A percentile compares a stretch with the other conserved stretches of the same genome.
These are phyloP conservation scores for Amanita exitialis DNA, from an alignment of 768 basidiomycete genomes.

Conservation along the genomic window DNA sequence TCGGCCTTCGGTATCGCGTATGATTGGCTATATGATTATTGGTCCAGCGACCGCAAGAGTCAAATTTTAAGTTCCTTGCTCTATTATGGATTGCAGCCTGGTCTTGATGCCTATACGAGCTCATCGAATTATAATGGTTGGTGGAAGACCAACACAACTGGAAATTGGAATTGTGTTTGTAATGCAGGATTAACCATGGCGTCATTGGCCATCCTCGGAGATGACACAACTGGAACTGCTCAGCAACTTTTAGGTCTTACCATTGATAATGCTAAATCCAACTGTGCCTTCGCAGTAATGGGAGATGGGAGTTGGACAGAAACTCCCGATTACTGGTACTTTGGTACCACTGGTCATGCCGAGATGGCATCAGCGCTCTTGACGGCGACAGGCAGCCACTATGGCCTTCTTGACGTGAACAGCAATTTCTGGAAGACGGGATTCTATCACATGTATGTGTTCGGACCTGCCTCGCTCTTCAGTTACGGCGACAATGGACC, in stretches of 20 bases:
- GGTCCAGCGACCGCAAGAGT: conserved; percentile 62
- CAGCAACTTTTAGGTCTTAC: conserved; percentile 55
- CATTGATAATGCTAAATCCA: conserved; percentile 61
- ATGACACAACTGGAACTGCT: conserved; percentile 71
- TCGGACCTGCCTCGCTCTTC: conserved; percentile 80
- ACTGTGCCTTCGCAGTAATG: conserved; percentile 57
- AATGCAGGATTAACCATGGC: conserved; percentile 86
- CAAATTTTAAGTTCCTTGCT: conserved; percentile 66
- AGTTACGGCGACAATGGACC: conserved; percentile 81
- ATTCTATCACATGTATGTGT: conserved; percentile 82
- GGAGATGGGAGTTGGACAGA: conserved; percentile 89
- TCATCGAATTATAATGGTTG: conserved; percentile 41
- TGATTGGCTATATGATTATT: conserved; percentile 90
- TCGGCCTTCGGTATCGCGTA: conserved; percentile 89
- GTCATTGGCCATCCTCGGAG: conserved; percentile 81
- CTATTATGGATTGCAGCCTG: conserved; percentile 65
- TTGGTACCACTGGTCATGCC: conserved; percentile 84
- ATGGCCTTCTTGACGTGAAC: conserved; percentile 63
- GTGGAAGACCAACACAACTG: conserved; percentile 67
- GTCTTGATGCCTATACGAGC: conserved; percentile 41
- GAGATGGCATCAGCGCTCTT: conserved; percentile 80
- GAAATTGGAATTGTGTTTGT: conserved; percentile 99
- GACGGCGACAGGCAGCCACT: conserved; percentile 80
- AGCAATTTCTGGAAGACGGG: conserved; percentile 65
- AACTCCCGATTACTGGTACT: conserved; percentile 93